Evolutionary conservation across 306 rosid genomes (phyloP), one percentile per base, ranked within the genome.

Genomic region (Cicer yamashitae): DNA sequence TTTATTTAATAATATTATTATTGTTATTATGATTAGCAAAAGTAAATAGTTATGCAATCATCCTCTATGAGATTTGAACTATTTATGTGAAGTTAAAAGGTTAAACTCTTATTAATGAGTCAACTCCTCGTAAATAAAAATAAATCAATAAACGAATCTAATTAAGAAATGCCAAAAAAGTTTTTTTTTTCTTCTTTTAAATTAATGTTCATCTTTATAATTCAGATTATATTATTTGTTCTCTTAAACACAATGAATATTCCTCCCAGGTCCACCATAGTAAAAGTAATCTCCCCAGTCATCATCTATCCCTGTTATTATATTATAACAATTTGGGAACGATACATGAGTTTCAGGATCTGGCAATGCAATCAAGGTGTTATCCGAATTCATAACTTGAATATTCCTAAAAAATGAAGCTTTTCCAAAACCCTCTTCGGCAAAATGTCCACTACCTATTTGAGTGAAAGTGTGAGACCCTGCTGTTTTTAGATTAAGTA

Each of bases 211-310:
- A 25, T 25, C 78, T 81, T 60, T 82, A 67, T 81, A 70, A 6
- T 46, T 46, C n/a, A 81, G 63, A 50, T 43, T 17, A 41, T 40
- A 30, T 4, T 15, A 46, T 62, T 64, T 11, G 47, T 45, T 48
- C 75, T 77, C 75, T 71, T 86, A 94, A 66, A 96, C 90, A 79
- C 97, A 94, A 48, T 83, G 83, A 7, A 77, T 81, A 83, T 82
- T 94, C 80, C 89, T 94, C 17, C 96, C 98, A 39, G 98, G 97
- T 50, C 97, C 98, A 83, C 98, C 98, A 57, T 88, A 94, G 77
- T 90, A 88, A 81, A 94, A 88, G 68, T 94, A 87, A 77, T 90
- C 87, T 6, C 97, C 98, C 97, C 97, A 94, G 37, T 82, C 88
- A 12, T 81, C 75, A 78, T 86, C 87, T 50, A 84, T 84, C 59